Base-by-base conservation (phyloP, 306 rosid species). In the Clitoria ternatea region DNA sequence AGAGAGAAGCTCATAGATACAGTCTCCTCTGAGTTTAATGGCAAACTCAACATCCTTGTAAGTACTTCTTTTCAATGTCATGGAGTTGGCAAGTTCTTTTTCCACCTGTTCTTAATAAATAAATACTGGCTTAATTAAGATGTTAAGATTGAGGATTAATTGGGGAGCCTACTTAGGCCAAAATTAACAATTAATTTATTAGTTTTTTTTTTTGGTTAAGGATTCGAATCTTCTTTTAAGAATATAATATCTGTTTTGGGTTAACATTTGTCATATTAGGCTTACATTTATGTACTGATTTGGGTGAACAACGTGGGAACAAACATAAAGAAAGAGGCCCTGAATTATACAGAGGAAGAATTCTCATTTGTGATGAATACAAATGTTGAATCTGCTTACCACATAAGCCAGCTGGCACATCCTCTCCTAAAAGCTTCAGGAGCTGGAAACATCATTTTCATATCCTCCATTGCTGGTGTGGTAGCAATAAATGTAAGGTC, bases 11-110 rank as follows among this genome's bases (percentile, higher is more conserved):
- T 73, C 23, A 22, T 73, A 2, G 3, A 53, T 15, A 67, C 13
- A 67, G 39, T 81, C 43, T 67, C 79, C 10, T 61, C 56, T 44
- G 1, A 40, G 23, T 81, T 77, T 26, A 44, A 81, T n/a, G 85
- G 79, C 53, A 81, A 77, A 70, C 82, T 77, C 44, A 57, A 73
- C 29, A 73, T 81, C 45, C 82, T 81, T 66, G 82, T 81, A 10
- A 64, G 72, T 22, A 33, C 6, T 20, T 40, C 17, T 1, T 13
- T 15, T 27, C 14, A 32, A 1, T 17, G 1, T 0, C 44, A 61
- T 33, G 32, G 4, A 33, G 6, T 6, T 24, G 5, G n/a, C n/a
- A 48, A 20, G 24, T 15, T 48, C 13, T 9, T 44, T 33, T 59
- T 24, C 10, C 15, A 33, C 5, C 7, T 48, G 39, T 40, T 42